A percentile compares a stretch with the other conserved stretches of the same genome.
phyloP scores from a whole-genome alignment of 192 early-diverging fungal species.

The Backusella australiensis region DNA sequence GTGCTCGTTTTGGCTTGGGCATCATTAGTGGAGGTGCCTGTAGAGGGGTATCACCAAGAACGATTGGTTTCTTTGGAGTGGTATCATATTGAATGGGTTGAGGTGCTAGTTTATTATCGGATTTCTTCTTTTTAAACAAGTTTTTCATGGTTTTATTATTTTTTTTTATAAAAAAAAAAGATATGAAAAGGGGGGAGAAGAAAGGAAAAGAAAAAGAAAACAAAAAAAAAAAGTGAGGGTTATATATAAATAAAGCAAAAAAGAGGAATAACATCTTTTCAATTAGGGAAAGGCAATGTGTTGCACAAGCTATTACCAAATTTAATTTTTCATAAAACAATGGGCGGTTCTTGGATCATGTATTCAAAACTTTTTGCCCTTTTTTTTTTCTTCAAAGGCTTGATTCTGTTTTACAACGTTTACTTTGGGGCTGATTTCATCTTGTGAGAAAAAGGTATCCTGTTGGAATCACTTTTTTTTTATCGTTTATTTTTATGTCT shows the following conservation, averaged over 20 bases:
- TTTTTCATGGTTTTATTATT: background rate
- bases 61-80: background rate
- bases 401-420: background rate
- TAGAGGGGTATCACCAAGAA: background rate
- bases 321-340: background rate
- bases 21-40: background rate
- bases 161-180: background rate
- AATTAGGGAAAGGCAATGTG: background rate
- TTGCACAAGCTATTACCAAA: background rate
- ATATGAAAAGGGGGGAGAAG: background rate
- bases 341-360: background rate
- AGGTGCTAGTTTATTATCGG: background rate
- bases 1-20: background rate
- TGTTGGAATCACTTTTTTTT: background rate
- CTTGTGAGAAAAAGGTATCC: background rate
- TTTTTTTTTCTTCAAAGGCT: background rate
- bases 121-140: background rate
- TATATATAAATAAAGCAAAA: conserved; percentile 1
- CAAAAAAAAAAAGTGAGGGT: background rate
- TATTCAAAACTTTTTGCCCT: background rate
- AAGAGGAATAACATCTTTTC: background rate
- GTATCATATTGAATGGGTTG: background rate
- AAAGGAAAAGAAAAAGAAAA: background rate
- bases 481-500: background rate
- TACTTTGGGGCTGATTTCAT: background rate